Conservation (phyloP, 2,329 filamentous ascomycete species). For the Claviceps pazoutovae region DNA sequence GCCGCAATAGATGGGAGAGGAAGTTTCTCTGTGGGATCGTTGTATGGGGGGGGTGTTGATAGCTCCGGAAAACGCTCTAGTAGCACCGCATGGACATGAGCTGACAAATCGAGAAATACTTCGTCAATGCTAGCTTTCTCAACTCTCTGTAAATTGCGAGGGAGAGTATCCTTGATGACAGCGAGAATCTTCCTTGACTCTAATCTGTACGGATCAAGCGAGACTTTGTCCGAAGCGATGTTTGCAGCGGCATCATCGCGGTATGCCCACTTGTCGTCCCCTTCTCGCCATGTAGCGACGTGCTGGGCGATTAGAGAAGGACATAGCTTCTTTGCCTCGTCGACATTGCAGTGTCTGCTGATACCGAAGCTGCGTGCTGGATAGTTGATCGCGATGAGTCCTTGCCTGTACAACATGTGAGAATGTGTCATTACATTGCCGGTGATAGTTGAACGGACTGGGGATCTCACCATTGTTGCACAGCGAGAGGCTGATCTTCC, state of each 20-base stretch:
- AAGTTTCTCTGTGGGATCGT: constrained; percentile 56
- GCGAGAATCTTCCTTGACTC: constrained; percentile 73
- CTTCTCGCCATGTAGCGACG: constrained; percentile 88
- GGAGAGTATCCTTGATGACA: constrained; percentile 60
- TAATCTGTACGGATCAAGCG: constrained; percentile 77
- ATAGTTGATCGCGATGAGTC: constrained; percentile 93
- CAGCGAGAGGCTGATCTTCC: constrained; percentile 69
- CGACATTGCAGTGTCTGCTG: constrained; percentile 60
- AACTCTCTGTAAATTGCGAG: constrained; percentile 51
- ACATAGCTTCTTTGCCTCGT: constrained; percentile 76
- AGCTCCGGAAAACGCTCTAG: constrained; percentile 67
- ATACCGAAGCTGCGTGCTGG: constrained; percentile 72
- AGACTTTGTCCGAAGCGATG: constrained; percentile 85
- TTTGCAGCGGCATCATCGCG: constrained; percentile 64
- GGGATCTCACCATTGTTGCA: constrained; percentile 68
- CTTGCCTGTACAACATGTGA: constrained; percentile 45
- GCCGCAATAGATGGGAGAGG: constrained; percentile 56
- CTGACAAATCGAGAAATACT: constrained; percentile 84
- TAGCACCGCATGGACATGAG: constrained; percentile 64
- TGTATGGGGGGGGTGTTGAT: constrained; percentile 47
- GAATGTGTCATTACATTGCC: neutral
- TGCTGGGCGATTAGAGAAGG: constrained; percentile 77
- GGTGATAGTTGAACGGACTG: neutral
- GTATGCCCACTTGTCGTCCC: constrained; percentile 85
- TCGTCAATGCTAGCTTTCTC: constrained; percentile 96